phyloP scores from a whole-genome alignment of 2,329 filamentous ascomycete species.

The Keithomyces neogunnii region DNA sequence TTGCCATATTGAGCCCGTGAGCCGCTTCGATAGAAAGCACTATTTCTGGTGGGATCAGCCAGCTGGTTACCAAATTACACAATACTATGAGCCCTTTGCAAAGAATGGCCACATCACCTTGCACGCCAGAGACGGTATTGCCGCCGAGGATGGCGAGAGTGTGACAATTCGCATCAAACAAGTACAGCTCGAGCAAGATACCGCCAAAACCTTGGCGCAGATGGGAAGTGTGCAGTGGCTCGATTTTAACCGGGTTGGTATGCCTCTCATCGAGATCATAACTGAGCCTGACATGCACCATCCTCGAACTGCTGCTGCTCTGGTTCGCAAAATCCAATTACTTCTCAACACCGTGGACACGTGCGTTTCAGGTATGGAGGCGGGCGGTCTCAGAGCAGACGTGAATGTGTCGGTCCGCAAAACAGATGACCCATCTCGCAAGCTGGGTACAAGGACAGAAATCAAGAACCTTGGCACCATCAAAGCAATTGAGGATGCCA shows the following conservation, averaged over 20 bases:
- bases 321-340: constrained; percentile 81
- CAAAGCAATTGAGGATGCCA: constrained; percentile 90
- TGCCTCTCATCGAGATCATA: constrained; percentile 91
- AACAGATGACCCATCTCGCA: constrained; percentile 29
- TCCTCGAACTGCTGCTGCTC: constrained; percentile 76
- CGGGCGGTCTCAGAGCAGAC: constrained; percentile 82
- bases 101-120: constrained; percentile 66
- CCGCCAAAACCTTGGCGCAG: constrained; percentile 82
- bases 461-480: constrained; percentile 97
- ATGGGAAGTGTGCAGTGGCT: constrained; percentile 67
- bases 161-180: constrained; percentile 79
- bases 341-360: constrained; percentile 73
- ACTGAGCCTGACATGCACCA: constrained; percentile 83
- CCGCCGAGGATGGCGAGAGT: constrained; percentile 60
- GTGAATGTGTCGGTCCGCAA: constrained; percentile 86
- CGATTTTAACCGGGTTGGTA: constrained; percentile 88
- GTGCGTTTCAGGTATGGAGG: constrained; percentile 86
- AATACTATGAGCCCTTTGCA: constrained; percentile 74
- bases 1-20: constrained; percentile 68
- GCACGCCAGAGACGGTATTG: constrained; percentile 68
- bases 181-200: constrained; percentile 96
- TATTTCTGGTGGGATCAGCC: constrained; percentile 99
- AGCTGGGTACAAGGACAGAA: constrained; percentile 79
- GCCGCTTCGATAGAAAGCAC: constrained; percentile 91
- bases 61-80: constrained; percentile 92